A percentile compares a stretch with the other conserved stretches of the same genome.
Conservation (phyloP, 140 eudicot species). For the Oenanthe javanica region DNA sequence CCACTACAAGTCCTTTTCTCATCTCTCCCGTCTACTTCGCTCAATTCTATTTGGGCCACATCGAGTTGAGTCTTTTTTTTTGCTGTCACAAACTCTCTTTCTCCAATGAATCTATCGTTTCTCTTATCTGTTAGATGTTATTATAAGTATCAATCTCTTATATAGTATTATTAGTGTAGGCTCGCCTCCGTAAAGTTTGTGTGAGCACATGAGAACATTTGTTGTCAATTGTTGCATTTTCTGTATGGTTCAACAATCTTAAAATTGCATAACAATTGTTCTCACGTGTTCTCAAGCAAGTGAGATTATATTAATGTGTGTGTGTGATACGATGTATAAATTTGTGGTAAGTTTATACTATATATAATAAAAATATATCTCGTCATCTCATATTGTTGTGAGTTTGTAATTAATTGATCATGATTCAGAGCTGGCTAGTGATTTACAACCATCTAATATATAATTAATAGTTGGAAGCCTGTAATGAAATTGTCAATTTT, state of each 20-base stretch:
- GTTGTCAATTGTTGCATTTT: background rate
- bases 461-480: background rate
- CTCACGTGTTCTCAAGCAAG: background rate
- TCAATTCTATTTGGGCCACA: background rate
- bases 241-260: background rate
- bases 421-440: background rate
- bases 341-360: background rate
- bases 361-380: background rate
- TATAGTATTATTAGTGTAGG: background rate
- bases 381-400: background rate
- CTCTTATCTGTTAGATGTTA: background rate
- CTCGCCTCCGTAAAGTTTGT: background rate
- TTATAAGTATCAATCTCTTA: background rate
- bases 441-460: background rate
- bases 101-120: background rate
- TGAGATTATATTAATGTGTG: no score
- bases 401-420: background rate
- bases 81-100: background rate
- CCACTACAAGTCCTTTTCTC: background rate
- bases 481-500: background rate
- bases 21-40: background rate
- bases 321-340: background rate
- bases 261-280: background rate
- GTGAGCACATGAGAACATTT: background rate
- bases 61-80: background rate